Percentiles rank a stretch among this genome's conserved stretches.
Conservation (phyloP, 495 filamentous ascomycete genomes). For the Penicillium atrosanguineum region DNA sequence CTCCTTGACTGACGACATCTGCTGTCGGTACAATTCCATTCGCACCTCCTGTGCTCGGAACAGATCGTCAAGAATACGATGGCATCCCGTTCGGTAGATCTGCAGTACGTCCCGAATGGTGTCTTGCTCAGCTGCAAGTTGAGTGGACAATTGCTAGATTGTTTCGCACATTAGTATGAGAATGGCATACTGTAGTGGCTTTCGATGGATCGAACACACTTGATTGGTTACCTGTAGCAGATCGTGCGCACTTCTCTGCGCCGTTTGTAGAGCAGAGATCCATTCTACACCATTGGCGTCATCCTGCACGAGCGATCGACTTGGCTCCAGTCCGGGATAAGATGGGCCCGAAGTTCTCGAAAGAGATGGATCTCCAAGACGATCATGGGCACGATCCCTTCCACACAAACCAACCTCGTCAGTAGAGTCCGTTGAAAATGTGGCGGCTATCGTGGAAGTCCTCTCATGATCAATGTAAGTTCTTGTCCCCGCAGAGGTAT, state of each 20-base stretch:
- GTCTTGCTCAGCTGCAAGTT: constrained; percentile 33
- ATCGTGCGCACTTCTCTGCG: constrained; percentile 21
- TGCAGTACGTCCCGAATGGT: constrained; percentile 29
- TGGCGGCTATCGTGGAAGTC: background rate
- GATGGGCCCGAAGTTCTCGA: background rate
- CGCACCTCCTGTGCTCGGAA: constrained; percentile 32
- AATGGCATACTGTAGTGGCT: background rate
- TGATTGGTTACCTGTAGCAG: constrained; percentile 23
- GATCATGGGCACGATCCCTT: background rate
- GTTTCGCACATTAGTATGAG: background rate
- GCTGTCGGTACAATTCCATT: constrained; percentile 30
- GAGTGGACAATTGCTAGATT: constrained; percentile 24
- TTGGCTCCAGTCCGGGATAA: background rate
- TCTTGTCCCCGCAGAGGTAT: background rate
- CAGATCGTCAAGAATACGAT: constrained; percentile 33
- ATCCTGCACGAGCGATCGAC: constrained; percentile 1
- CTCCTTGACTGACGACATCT: constrained; percentile 29
- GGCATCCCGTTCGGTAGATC: constrained; percentile 31
- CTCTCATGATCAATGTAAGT: background rate
- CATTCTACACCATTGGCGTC: constrained; percentile 16
- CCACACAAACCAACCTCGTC: background rate
- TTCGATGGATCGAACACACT: constrained; percentile 15
- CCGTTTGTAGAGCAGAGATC: constrained; percentile 24
- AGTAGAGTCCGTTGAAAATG: background rate
- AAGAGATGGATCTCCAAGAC: background rate